A percentile compares a stretch with the other conserved stretches of the same genome.
Evolutionary conservation across 768 basidiomycete genomes (phyloP).

Genomic region (Leucosporidium yakuticum): DNA sequence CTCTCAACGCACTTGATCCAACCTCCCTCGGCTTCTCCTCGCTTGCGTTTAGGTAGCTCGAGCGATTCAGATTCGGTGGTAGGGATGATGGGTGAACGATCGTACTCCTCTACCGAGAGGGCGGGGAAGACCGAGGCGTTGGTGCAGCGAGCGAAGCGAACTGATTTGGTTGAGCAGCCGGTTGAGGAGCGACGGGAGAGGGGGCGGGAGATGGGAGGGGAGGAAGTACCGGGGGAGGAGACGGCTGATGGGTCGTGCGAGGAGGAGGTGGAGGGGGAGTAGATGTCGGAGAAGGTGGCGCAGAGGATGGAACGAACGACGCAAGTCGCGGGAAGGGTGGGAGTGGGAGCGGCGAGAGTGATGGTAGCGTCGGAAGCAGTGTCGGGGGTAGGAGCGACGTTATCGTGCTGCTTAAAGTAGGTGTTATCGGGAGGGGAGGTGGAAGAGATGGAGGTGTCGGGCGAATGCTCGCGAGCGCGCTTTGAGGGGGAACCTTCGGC

Average conservation of each 20-base stretch:
- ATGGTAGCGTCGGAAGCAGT: not conserved
- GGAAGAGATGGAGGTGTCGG: constrained; percentile 14
- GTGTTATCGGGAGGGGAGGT: not conserved
- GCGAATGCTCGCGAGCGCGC: constrained; percentile 27
- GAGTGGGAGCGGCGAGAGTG: not conserved
- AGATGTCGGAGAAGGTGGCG: constrained; percentile 9
- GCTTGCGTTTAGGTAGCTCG: constrained; percentile 28
- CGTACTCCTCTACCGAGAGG: constrained; percentile 35
- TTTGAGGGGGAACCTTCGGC: constrained; percentile 24
- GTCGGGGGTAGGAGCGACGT: not conserved
- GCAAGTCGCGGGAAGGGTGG: constrained; percentile 5
- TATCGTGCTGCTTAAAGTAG: not conserved
- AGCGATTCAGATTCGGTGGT: constrained; percentile 26
- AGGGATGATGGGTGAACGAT: constrained; percentile 36
- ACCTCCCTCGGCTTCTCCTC: constrained; percentile 22
- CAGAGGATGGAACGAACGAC: constrained; percentile 26
- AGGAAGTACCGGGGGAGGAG: constrained; percentile 18
- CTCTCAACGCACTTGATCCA: constrained; percentile 36
- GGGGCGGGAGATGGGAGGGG: constrained; percentile 21
- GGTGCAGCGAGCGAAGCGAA: constrained; percentile 36
- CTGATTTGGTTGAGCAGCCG: constrained; percentile 20
- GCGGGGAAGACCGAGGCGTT: constrained; percentile 34
- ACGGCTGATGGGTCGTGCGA: not conserved
- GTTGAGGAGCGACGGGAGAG: constrained; percentile 36
- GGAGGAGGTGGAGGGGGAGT: not conserved